Conservation (phyloP, 176 grass and related monocot genomes). For the Coix lacrymajobi region DNA sequence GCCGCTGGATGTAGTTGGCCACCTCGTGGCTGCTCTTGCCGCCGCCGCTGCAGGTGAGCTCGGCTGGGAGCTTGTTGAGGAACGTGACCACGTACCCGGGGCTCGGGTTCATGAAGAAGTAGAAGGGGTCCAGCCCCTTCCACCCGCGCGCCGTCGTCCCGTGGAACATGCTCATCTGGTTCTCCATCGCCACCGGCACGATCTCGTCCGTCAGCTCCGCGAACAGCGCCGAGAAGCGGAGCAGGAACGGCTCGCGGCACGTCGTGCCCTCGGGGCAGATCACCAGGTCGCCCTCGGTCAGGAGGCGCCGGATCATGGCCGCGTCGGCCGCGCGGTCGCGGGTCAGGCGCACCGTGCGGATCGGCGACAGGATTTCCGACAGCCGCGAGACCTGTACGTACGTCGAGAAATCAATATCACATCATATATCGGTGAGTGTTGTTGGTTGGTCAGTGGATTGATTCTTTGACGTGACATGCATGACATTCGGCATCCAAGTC, state of each 20-base stretch:
- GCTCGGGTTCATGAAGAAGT: constrained; percentile 88
- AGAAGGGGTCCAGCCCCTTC: constrained; percentile 72
- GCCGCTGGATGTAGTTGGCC: constrained; percentile 74
- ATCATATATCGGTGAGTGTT: not conserved
- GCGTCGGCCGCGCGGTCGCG: constrained; percentile 51
- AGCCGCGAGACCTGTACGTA: constrained; percentile 43
- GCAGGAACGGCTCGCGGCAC: constrained; percentile 70
- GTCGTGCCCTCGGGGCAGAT: constrained; percentile 82
- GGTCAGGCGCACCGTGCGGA: constrained; percentile 57
- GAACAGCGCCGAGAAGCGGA: constrained; percentile 69
- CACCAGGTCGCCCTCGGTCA: constrained; percentile 56
- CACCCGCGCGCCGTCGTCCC: constrained; percentile 67
- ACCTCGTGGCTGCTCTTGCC: constrained; percentile 67
- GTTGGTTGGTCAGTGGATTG: not conserved
- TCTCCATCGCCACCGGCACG: constrained; percentile 79
- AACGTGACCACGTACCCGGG: constrained; percentile 70
- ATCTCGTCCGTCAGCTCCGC: constrained; percentile 75
- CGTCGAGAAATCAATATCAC: too few species aligned
- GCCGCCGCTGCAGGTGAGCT: constrained; percentile 55
- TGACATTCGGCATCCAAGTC: not conserved
- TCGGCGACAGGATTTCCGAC: constrained; percentile 69
- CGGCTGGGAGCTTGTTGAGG: constrained; percentile 54
- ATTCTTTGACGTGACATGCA: not conserved
- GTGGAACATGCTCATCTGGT: constrained; percentile 75
- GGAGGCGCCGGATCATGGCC: constrained; percentile 49